Evolutionary conservation across 257 asterid genomes (phyloP), one percentile per base, ranked within the genome.

Genomic region (Lycium ferocissimum): DNA sequence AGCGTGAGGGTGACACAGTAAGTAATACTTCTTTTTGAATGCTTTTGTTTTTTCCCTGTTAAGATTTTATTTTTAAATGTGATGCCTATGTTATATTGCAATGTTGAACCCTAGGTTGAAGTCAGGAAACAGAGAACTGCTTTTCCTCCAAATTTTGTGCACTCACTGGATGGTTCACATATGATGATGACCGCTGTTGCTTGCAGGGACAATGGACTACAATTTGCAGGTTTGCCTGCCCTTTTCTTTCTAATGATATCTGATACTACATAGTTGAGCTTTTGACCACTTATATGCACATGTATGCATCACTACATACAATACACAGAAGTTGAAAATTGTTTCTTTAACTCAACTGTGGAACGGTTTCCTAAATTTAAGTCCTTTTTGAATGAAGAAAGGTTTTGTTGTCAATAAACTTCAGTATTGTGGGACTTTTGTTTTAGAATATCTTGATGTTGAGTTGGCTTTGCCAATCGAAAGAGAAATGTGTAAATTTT

Each of bases 171-270:
- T 91, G 97, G 98, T 80, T 90, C 98, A 3, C 98, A 95, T 90
- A 95, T 94, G 99, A 96, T 96, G 99, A 95, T 96, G 99, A 96
- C 99, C 43, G 99, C 98, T n/a, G 84, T 95, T 71, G 98, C 98
- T 85, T 94, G 98, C 87, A 95, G 95, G 86, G 94, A 95, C 89
- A 93, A 95, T 82, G 97, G 99, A 70, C 88, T 94, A 80, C 92
- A 88, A 37, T 96, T 96, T 85, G 99, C 98, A 89, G 99, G 98
- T 96, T 67, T 73, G 84, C 86, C 80, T 54, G n/a, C 54, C 67
- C 66, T 54, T 51, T 18, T 9, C n/a, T 47, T 45, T 66, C 5
- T 43, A 62, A 15, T 20, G 11, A 0, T 76, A 51, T n/a, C 73
- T 62, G 6, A 15, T 40, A 40, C 45, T 40, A 26, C 49, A 17